These are phyloP conservation scores for Colletotrichum brevisporum DNA, from an alignment of 2,329 filamentous ascomycete genomes.

Conservation along the genomic window DNA sequence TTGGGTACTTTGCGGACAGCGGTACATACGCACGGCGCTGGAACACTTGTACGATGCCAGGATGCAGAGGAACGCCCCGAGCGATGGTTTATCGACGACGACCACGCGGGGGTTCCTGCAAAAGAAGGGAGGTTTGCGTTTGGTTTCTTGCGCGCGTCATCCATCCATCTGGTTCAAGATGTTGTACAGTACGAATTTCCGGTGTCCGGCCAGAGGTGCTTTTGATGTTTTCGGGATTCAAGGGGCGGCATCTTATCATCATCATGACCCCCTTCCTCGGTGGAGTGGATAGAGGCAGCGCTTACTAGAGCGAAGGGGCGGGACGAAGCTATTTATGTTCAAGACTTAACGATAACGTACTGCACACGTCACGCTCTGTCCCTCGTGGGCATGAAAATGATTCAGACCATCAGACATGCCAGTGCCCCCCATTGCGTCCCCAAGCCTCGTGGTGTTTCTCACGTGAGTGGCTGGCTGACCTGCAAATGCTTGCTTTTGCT, in stretches of 20 bases:
- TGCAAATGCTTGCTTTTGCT: slow-evolving; percentile 26
- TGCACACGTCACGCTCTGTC: neutral
- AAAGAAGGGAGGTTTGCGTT: slow-evolving; percentile 22
- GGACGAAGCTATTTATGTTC: slow-evolving; percentile 2
- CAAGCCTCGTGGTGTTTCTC: neutral
- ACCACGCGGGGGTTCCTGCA: slow-evolving; percentile 1
- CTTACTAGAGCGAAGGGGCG: slow-evolving; percentile 18
- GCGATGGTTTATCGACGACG: neutral
- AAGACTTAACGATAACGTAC: slow-evolving; percentile 22
- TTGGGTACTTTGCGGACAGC: slow-evolving; percentile 23
- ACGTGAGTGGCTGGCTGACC: neutral
- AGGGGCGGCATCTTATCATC: slow-evolving; percentile 14
- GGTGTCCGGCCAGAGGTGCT: slow-evolving; percentile 9
- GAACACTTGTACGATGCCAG: slow-evolving; percentile 33
- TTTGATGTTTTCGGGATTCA: neutral
- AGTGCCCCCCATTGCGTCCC: neutral
- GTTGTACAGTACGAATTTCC: slow-evolving; percentile 27
- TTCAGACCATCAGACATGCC: neutral
- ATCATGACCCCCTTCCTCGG: slow-evolving; percentile 31
- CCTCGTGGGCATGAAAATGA: neutral
- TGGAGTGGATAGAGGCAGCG: slow-evolving; percentile 15
- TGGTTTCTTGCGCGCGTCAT: slow-evolving; percentile 23
- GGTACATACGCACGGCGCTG: slow-evolving; percentile 14
- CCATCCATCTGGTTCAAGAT: slow-evolving; percentile 21
- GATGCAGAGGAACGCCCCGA: slow-evolving; percentile 21